Percentiles rank a stretch among this genome's conserved stretches.
phyloP scores from a whole-genome alignment of 352 stramenopile species.

The Globisporangium splendens region DNA sequence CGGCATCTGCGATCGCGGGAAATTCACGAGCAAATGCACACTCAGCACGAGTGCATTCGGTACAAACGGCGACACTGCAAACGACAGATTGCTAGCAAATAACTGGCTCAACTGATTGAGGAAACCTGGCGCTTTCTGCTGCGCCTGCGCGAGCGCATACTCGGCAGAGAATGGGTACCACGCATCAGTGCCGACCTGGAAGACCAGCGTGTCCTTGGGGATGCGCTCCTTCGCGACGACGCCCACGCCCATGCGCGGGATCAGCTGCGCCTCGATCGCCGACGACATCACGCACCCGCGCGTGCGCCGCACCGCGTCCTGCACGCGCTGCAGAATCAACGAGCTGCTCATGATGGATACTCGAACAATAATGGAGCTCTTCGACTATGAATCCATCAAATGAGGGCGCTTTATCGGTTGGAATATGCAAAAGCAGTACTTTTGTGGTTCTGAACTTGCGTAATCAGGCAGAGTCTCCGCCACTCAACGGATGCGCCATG shows the following conservation, averaged over 20 bases:
- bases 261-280: slow-evolving; percentile 39
- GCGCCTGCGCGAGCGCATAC: slow-evolving; percentile 51
- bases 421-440: no score
- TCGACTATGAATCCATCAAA: not conserved
- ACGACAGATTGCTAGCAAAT: slow-evolving; percentile 24
- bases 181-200: slow-evolving; percentile 46
- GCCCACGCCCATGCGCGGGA: slow-evolving; percentile 62
- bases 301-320: slow-evolving; percentile 48
- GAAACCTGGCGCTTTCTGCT: slow-evolving; percentile 62
- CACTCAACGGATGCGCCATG: no score
- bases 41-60: slow-evolving; percentile 63
- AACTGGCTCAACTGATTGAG: slow-evolving; percentile 53
- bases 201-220: slow-evolving; percentile 56
- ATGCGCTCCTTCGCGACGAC: slow-evolving; percentile 53
- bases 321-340: slow-evolving; percentile 39
- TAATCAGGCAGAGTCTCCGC: no score
- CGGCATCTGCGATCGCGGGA: slow-evolving; percentile 26
- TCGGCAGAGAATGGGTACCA: slow-evolving; percentile 82
- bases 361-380: no score
- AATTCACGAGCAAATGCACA: slow-evolving; percentile 66
- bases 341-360: not conserved
- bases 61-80: slow-evolving; percentile 42
- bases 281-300: slow-evolving; percentile 48
- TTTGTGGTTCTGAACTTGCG: no score
- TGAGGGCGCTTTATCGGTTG: no score